Percentiles rank a stretch among this genome's conserved stretches.
These are phyloP conservation scores for Salix dunnii DNA, from an alignment of 345 rosid genomes.

Conservation along the genomic window DNA sequence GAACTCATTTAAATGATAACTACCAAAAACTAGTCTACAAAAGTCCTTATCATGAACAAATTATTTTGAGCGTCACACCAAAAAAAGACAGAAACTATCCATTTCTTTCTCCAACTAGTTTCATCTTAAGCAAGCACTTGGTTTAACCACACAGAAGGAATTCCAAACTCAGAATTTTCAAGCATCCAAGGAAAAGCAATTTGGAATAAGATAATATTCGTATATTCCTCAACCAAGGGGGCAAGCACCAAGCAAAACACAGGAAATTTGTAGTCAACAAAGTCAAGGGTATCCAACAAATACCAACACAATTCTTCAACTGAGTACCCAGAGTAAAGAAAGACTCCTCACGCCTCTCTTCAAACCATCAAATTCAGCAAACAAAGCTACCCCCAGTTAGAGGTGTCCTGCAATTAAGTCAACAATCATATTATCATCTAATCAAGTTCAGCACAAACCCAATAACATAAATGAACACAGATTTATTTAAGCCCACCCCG, in stretches of 20 bases:
- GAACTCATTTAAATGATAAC: slow-evolving; percentile 42
- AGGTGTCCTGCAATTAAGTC: slow-evolving; percentile 1
- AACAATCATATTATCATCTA: background rate
- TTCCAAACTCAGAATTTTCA: background rate
- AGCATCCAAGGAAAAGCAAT: slow-evolving; percentile 23
- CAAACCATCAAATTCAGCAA: slow-evolving; percentile 2
- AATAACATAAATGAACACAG: background rate
- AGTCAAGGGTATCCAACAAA: slow-evolving; percentile 23
- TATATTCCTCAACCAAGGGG: slow-evolving; percentile 20
- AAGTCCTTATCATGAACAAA: background rate
- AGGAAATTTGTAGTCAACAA: slow-evolving; percentile 24
- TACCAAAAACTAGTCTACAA: slow-evolving; percentile 7
- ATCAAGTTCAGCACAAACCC: slow-evolving; percentile 14
- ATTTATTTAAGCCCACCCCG: background rate
- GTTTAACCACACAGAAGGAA: background rate
- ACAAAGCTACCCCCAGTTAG: background rate
- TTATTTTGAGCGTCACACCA: background rate
- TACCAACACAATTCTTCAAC: slow-evolving; percentile 34
- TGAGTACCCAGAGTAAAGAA: slow-evolving; percentile 28
- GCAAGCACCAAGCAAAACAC: slow-evolving; percentile 18
- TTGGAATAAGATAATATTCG: slow-evolving; percentile 17
- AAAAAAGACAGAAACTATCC: background rate
- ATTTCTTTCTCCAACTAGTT: background rate
- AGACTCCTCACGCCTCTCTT: slow-evolving; percentile 32
- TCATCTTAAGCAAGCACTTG: background rate